A percentile compares a stretch with the other conserved stretches of the same genome.
Conservation (phyloP, 352 stramenopile genomes). For the Elongisporangium anandrum region DNA sequence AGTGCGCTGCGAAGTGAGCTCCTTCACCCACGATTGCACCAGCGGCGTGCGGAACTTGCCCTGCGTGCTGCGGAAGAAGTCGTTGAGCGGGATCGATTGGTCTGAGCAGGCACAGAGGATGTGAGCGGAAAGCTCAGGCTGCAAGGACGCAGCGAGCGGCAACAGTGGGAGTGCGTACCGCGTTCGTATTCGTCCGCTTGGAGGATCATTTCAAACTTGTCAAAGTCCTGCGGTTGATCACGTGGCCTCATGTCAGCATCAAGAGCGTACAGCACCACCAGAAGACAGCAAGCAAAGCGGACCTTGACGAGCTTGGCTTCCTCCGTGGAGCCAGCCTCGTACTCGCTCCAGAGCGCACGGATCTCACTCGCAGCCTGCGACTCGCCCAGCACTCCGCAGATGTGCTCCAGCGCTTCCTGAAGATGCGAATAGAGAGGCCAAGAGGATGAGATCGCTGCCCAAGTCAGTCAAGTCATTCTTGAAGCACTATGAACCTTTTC, state of each 20-base stretch:
- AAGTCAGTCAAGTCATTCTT: no score
- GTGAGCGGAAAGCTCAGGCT: background rate
- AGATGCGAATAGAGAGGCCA: background rate
- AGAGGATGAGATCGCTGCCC: background rate
- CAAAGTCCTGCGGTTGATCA: constrained; percentile 68
- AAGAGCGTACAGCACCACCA: no score
- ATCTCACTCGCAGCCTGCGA: constrained; percentile 56
- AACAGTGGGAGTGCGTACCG: constrained; percentile 28
- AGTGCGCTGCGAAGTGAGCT: constrained; percentile 54
- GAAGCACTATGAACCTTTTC: constrained; percentile 54
- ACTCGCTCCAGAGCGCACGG: constrained; percentile 80
- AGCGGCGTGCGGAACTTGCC: constrained; percentile 79
- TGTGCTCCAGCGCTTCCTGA: constrained; percentile 64
- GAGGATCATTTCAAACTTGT: constrained; percentile 96
- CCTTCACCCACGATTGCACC: constrained; percentile 69
- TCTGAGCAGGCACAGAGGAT: constrained; percentile 14
- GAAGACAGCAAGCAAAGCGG: background rate
- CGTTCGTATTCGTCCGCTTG: constrained; percentile 92
- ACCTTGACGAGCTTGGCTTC: constrained; percentile 90
- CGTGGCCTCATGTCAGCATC: constrained; percentile 6
- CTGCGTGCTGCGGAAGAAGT: constrained; percentile 82
- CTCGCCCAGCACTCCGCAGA: constrained; percentile 54
- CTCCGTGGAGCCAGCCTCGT: constrained; percentile 74
- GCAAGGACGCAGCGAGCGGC: background rate
- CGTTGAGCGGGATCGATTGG: constrained; percentile 53